Conservation (phyloP, 192 early-diverging fungal species). For the Coemansia sp. region DNA sequence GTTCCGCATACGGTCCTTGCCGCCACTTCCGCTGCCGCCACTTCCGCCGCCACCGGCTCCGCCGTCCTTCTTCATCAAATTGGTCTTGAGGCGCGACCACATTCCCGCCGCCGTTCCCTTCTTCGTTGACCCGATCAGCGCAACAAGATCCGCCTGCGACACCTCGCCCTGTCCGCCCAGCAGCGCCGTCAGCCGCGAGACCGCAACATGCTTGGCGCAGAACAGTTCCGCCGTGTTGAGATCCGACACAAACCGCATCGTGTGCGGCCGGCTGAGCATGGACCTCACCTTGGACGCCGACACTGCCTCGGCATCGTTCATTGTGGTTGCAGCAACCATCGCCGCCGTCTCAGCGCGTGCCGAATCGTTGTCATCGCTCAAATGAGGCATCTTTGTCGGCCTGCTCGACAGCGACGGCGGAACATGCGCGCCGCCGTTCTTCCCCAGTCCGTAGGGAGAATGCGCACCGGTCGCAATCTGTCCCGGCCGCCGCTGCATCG, state of each 20-base stretch:
- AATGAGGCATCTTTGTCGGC: slow-evolving; percentile 39
- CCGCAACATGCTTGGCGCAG: slow-evolving; percentile 83
- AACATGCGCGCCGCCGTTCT: slow-evolving; percentile 7
- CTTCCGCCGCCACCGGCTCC: slow-evolving; percentile 16
- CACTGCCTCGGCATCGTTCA: slow-evolving; percentile 29
- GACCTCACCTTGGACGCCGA: slow-evolving; percentile 42
- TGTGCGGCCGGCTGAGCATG: slow-evolving; percentile 55
- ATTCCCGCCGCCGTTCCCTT: slow-evolving; percentile 57
- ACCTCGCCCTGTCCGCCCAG: slow-evolving; percentile 66
- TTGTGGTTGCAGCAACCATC: slow-evolving; percentile 3
- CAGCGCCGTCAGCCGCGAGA: slow-evolving; percentile 69
- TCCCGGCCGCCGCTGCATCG: slow-evolving; percentile 25
- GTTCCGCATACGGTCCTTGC: slow-evolving; percentile 56
- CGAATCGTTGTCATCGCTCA: slow-evolving; percentile 39
- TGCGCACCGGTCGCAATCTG: slow-evolving; percentile 16
- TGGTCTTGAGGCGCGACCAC: slow-evolving; percentile 75
- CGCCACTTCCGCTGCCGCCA: slow-evolving; percentile 6
- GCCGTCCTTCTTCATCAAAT: slow-evolving; percentile 59
- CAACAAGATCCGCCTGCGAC: slow-evolving; percentile 72
- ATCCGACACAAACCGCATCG: slow-evolving; percentile 53
- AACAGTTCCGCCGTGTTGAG: slow-evolving; percentile 76
- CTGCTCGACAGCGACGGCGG: slow-evolving; percentile 12
- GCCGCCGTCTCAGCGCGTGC: neutral
- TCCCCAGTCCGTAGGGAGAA: neutral
- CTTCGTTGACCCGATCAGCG: slow-evolving; percentile 76